Evolutionary conservation across 1,139 yeast genomes (phyloP), one percentile per base, ranked within the genome.

Genomic region (Taphrina populina): DNA sequence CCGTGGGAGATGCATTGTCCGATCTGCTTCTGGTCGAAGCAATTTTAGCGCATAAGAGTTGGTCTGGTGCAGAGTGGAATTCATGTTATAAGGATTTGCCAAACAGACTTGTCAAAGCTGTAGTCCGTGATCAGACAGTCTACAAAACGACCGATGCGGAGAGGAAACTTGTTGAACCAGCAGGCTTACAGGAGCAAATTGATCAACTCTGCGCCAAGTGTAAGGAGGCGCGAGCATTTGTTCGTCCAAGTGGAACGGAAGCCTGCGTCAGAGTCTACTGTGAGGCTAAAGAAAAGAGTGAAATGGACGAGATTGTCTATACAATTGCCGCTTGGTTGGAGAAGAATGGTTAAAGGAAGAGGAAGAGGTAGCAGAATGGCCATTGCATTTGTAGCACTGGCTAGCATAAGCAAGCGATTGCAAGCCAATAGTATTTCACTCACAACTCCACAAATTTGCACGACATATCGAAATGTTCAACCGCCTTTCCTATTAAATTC

Each of bases 181-280:
- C 64, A 1, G 96, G 94, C 0, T 69, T 94, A 61, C 98, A 92
- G 71, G 74, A 64, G 1, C 70, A 79, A 63, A 88, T 92, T 57
- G 95, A 92, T 67, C 75, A 66, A 1, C 67, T 79, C 52, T 92
- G 90, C 11, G 67, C 72, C 19, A 72, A 79, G 64, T 83, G 75
- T 64, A 67, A 74, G 0, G 69, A 73, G 27, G 97, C 94, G 1
- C 78, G 98, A 66, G 83, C 95, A 2, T 92, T 92, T 70, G 97
- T 92, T 2, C 80, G 99, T 64, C 97, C 99, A 7, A 85, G 95
- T 61, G 99, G 98, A 15, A 92, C 99, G 1, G 99, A 92, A 69
- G 95, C 94, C 70, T 97, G 96, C 0, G 97, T 92, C 1, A 47
- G 59, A 65, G 87, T 92, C 7, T 92, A 92, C 64, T 95, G 96